Percentiles rank a stretch among this genome's conserved stretches.
Evolutionary conservation across 2,329 filamentous ascomycete genomes (phyloP).

Genomic region (Fusarium scirpi): DNA sequence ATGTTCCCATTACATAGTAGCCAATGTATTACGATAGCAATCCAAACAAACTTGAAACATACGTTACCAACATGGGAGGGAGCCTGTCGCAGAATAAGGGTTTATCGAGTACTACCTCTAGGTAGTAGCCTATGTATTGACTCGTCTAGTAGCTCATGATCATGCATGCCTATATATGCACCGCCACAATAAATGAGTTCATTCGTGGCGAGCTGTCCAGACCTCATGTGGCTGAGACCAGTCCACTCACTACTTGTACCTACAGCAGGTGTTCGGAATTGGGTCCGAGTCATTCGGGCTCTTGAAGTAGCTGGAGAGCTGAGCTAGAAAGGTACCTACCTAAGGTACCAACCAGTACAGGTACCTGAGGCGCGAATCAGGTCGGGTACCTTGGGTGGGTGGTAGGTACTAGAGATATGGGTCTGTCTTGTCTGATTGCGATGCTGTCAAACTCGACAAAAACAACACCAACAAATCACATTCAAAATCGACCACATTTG

Average conservation of each 20-base stretch:
- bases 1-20: neutral
- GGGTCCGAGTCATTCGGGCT: conserved; percentile 1
- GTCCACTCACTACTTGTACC: neutral
- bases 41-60: conserved; percentile 26
- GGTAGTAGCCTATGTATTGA: neutral
- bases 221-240: conserved; percentile 28
- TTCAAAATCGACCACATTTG: conserved; percentile 14
- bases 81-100: conserved; percentile 13
- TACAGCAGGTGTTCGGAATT: conserved; percentile 5
- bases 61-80: conserved; percentile 20
- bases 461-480: conserved; percentile 38
- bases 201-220: conserved; percentile 17
- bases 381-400: neutral
- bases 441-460: conserved; percentile 39
- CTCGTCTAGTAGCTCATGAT: neutral
- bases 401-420: conserved; percentile 11
- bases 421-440: conserved; percentile 40
- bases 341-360: neutral
- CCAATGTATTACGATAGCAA: conserved; percentile 26
- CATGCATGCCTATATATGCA: conserved; percentile 14
- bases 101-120: neutral
- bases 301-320: neutral
- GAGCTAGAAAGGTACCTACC: conserved; percentile 3
- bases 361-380: conserved; percentile 37
- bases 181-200: conserved; percentile 33